Evolutionary conservation across 768 basidiomycete species (phyloP), one percentile per base, ranked within the genome.

Genomic region (Crepidotus variabilis): DNA sequence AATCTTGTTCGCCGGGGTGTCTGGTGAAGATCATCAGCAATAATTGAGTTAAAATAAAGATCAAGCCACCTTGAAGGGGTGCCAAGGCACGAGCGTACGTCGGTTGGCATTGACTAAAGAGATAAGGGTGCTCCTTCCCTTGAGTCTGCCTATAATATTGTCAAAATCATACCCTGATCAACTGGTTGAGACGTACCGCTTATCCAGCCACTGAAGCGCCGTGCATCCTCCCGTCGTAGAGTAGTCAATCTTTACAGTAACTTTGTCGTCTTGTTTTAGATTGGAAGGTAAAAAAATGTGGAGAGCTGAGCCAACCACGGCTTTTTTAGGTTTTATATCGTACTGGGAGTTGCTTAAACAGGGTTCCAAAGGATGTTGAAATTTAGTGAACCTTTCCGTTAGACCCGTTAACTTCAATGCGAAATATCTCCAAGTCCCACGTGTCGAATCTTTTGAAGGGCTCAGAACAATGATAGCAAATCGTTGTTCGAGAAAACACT

Each of bases 91-190:
- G 84, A 2, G 90, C 90, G 65, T 95, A 88, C 61, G 94, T 96
- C 2, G 95, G 92, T 61, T 97, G 94, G 64, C 89, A 92, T 64
- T 97, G 95, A 57, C 91, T 93, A 75, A 94, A 98, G 14, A 98
- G 70, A 71, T 89, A 97, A 0, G 92, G 87, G 67, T 90, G 88
- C 18, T 75, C 73, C 61, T 92, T 92, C 7, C 92, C 92, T 57
- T 91, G 90, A 0, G 94, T 97, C 71, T 93, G 87, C 57, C 90
- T 91, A 9, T 24, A 49, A 23, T 20, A 47, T 51, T 16, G 48
- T 14, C 20, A 22, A 43, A 16, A 51, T 43, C 47, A 20, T 50
- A 28, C 34, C 9, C 24, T 34, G 11, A 23, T 9, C 23, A 47
- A 58, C 47, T 33, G 35, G 50, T 14, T n/a, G 23, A 20, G 6